phyloP scores from a whole-genome alignment of 1,284 basidiomycete genomes.

The Macrocybe sp. region DNA sequence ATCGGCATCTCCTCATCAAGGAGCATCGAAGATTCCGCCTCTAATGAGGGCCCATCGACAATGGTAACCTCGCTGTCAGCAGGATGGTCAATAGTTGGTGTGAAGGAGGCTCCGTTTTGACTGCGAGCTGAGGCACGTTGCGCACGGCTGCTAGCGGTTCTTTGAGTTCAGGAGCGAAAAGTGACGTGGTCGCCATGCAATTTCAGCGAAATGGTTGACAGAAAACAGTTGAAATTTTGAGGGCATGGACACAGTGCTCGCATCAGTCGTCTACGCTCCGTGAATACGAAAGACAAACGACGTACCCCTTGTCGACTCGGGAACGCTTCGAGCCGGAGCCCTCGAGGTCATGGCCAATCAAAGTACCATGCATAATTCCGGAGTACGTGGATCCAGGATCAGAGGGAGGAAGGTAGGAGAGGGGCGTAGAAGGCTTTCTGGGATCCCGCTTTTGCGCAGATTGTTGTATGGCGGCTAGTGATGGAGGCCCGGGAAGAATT shows the following conservation, averaged over 20 bases:
- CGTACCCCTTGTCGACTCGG: constrained; percentile 11
- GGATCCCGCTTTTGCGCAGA: constrained; percentile 64
- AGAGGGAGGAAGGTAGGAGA: constrained; percentile 72
- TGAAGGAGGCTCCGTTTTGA: constrained; percentile 36
- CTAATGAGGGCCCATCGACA: constrained; percentile 41
- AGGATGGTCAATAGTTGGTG: constrained; percentile 34
- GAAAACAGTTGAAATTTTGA: constrained; percentile 7
- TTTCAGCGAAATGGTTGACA: constrained; percentile 10
- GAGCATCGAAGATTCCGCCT: constrained; percentile 22
- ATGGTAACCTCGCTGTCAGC: constrained; percentile 16
- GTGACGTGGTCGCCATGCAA: constrained; percentile 17
- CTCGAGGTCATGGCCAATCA: constrained; percentile 54
- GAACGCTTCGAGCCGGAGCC: constrained; percentile 67
- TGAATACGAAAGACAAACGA: too few relatives aligned
- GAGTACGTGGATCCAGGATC: constrained; percentile 82
- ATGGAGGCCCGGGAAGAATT: constrained; percentile 78
- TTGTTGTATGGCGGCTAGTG: constrained; percentile 62
- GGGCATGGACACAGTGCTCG: constrained; percentile 3
- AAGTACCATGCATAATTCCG: constrained; percentile 59
- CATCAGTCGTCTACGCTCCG: too few relatives aligned
- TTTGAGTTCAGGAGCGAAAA: constrained; percentile 21
- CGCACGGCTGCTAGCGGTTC: constrained; percentile 57
- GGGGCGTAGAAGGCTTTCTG: constrained; percentile 57
- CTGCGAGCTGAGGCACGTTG: constrained; percentile 72
- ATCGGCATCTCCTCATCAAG: constrained; percentile 42